phyloP scores from a whole-genome alignment of 1,284 basidiomycete genomes.

The Wolfiporia cocos region DNA sequence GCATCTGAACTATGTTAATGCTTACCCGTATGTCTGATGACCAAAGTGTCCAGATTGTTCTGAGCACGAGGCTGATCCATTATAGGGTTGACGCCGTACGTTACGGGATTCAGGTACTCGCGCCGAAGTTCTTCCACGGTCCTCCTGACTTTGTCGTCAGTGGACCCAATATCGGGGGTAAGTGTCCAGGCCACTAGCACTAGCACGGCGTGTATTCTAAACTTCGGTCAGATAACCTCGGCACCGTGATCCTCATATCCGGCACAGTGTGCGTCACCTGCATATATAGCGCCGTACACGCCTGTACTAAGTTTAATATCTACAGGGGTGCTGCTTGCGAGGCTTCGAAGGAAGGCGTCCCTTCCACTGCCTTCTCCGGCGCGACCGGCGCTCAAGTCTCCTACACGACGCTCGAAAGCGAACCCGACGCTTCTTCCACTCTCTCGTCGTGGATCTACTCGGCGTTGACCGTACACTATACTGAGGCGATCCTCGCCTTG shows the following conservation, averaged over 20 bases:
- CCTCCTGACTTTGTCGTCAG: conserved; percentile 44
- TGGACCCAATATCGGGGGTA: conserved; percentile 19
- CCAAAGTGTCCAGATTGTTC: no score
- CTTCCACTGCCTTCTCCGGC: conserved; percentile 46
- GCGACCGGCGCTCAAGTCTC: conserved; percentile 33
- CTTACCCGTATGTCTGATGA: conserved; percentile 17
- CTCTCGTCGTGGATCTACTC: conserved; percentile 37
- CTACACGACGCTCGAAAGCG: conserved; percentile 37
- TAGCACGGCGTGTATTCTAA: no score
- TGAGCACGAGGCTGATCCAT: not conserved
- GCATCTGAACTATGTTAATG: conserved; percentile 20
- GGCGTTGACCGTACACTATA: conserved; percentile 34
- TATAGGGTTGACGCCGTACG: conserved; percentile 37
- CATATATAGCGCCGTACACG: no score
- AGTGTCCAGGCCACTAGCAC: not conserved
- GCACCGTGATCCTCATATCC: conserved; percentile 12
- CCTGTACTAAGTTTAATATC: no score
- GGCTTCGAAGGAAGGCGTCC: conserved; percentile 39
- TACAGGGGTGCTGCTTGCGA: conserved; percentile 43
- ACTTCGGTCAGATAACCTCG: conserved; percentile 12
- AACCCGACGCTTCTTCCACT: conserved; percentile 28
- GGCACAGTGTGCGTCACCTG: conserved; percentile 16
- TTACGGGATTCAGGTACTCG: conserved; percentile 41
- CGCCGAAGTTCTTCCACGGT: conserved; percentile 34
- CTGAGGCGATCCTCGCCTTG: conserved; percentile 29